phyloP scores from a whole-genome alignment of 2,329 filamentous ascomycete species.

The Byssochlamys sp. region DNA sequence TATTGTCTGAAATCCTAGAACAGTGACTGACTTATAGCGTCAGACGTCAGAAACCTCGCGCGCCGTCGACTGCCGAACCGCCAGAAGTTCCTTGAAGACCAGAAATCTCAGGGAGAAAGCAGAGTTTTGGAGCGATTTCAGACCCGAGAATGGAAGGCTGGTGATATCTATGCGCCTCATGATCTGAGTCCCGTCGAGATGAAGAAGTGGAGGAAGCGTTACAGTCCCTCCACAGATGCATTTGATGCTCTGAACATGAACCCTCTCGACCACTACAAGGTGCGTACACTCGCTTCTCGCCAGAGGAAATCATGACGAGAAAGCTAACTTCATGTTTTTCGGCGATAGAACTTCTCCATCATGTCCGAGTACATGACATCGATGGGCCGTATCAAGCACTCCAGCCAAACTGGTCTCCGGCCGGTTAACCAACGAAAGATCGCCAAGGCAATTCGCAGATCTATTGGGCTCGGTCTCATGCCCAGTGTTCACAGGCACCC shows the following conservation, averaged over 20 bases:
- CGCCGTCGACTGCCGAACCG: constrained; percentile 22
- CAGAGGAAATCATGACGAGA: neutral
- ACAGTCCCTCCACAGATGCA: constrained; percentile 54
- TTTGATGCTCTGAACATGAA: constrained; percentile 72
- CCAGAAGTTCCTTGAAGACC: constrained; percentile 25
- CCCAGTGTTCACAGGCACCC: constrained; percentile 85
- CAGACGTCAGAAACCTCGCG: constrained; percentile 13
- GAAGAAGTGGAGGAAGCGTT: constrained; percentile 62
- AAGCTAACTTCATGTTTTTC: constrained; percentile 5
- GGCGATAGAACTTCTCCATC: constrained; percentile 72
- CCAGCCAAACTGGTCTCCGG: constrained; percentile 65
- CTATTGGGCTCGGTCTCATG: constrained; percentile 82
- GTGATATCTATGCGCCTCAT: constrained; percentile 84
- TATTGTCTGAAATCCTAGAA: neutral
- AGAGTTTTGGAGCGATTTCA: constrained; percentile 30
- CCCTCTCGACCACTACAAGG: constrained; percentile 79
- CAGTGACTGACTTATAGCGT: neutral
- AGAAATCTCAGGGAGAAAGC: constrained; percentile 28
- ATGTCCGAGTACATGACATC: constrained; percentile 80
- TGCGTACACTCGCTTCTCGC: constrained; percentile 32
- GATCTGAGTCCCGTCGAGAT: constrained; percentile 72
- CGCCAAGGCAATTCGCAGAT: constrained; percentile 80
- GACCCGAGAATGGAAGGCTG: constrained; percentile 60
- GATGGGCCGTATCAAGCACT: constrained; percentile 74
- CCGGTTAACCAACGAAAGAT: constrained; percentile 87